Percentiles rank a stretch among this genome's conserved stretches.
Evolutionary conservation across 2,329 filamentous ascomycete genomes (phyloP).

Genomic region (Venturia asperata): DNA sequence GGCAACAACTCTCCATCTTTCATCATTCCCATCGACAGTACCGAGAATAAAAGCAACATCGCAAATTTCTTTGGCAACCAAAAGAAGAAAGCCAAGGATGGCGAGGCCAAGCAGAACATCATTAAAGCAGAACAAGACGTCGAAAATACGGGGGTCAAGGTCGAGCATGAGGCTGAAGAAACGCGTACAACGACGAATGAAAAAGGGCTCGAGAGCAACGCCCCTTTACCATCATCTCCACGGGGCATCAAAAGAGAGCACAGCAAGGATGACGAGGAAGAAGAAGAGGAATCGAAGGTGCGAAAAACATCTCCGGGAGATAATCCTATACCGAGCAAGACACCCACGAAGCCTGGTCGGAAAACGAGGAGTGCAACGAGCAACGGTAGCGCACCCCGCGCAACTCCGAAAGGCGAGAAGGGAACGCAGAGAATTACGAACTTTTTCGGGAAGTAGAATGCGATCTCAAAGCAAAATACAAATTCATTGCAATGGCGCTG

Average conservation of each 20-base stretch:
- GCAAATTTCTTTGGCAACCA: slow-evolving; percentile 79
- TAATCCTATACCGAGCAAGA: slow-evolving; percentile 20
- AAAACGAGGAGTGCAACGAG: slow-evolving; percentile 52
- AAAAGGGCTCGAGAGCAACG: slow-evolving; percentile 45
- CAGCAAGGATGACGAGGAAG: slow-evolving; percentile 31
- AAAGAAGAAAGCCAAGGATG: slow-evolving; percentile 33
- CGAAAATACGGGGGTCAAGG: slow-evolving; percentile 25
- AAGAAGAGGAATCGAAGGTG: slow-evolving; percentile 24
- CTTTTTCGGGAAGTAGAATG: slow-evolving; percentile 45
- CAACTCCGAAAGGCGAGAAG: slow-evolving; percentile 37
- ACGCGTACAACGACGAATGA: slow-evolving; percentile 38
- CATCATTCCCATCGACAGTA: slow-evolving; percentile 73
- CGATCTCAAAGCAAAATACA: no score
- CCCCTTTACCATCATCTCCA: slow-evolving; percentile 38
- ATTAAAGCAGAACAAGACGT: slow-evolving; percentile 25
- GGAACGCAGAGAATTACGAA: slow-evolving; percentile 52
- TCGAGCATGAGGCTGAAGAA: slow-evolving; percentile 34
- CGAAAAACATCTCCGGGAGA: slow-evolving; percentile 24
- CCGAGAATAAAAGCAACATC: slow-evolving; percentile 87
- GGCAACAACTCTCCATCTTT: slow-evolving; percentile 84
- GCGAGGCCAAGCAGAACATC: slow-evolving; percentile 22
- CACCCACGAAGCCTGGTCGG: slow-evolving; percentile 26
- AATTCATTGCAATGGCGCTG: no score
- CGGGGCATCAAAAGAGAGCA: slow-evolving; percentile 44
- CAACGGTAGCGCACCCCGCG: slow-evolving; percentile 45